These are phyloP conservation scores for Cynanchum wilfordii DNA, from an alignment of 257 asterid species.

Conservation along the genomic window DNA sequence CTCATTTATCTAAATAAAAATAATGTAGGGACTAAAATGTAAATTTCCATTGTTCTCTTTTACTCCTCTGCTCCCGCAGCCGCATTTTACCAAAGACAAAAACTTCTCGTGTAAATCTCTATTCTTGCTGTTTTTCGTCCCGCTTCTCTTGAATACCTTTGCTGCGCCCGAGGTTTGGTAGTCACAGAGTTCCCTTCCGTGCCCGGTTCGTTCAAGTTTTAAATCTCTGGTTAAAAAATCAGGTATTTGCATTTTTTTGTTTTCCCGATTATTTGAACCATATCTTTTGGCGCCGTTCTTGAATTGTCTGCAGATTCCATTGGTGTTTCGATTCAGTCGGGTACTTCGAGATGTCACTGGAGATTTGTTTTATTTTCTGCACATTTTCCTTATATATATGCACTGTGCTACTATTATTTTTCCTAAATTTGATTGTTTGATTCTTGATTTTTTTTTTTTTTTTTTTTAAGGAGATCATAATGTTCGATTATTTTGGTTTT, in stretches of 20 bases:
- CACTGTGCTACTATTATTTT: background rate
- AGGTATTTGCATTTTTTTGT: background rate
- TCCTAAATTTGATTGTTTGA: background rate
- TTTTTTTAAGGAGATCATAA: background rate
- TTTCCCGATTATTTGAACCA: background rate
- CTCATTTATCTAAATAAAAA: background rate
- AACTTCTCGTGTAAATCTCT: background rate
- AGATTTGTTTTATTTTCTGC: background rate
- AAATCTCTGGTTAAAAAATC: background rate
- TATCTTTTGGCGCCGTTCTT: background rate
- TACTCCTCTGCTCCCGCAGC: background rate
- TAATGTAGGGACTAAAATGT: too few species aligned
- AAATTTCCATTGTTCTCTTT: too few species aligned
- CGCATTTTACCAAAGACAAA: background rate
- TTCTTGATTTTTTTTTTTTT: too few species aligned
- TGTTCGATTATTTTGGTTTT: background rate
- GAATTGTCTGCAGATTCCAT: background rate
- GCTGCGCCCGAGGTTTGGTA: background rate
- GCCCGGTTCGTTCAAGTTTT: background rate
- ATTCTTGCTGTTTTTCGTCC: background rate
- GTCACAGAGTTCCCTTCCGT: background rate
- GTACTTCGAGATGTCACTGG: background rate
- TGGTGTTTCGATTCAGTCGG: slow-evolving; percentile 3
- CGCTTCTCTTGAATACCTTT: background rate
- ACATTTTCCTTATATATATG: background rate